Evolutionary conservation across 208 protist species (phyloP).

Genomic region (Trypanosoma cruzi): DNA sequence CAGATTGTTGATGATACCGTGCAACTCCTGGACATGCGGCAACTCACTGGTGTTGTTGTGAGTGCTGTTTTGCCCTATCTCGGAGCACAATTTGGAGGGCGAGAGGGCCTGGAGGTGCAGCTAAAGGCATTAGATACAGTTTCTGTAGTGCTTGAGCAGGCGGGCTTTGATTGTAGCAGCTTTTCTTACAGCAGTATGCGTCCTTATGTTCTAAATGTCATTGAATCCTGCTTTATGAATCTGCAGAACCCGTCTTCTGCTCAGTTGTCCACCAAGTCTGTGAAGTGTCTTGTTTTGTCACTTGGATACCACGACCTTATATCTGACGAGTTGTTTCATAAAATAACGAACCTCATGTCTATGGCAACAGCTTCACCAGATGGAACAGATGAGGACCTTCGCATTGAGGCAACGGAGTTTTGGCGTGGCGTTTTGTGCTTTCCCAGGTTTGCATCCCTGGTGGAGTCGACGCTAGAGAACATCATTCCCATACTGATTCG

Average conservation of each 20-base stretch:
- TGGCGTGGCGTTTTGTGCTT: constrained; percentile 78
- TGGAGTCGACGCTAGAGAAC: constrained; percentile 43
- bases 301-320: constrained; percentile 69
- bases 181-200: constrained; percentile 63
- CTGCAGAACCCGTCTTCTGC: constrained; percentile 48
- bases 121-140: constrained; percentile 65
- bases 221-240: constrained; percentile 73
- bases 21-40: constrained; percentile 52
- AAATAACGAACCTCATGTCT: constrained; percentile 63
- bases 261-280: constrained; percentile 47
- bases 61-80: constrained; percentile 48
- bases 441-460: constrained; percentile 65
- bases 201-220: constrained; percentile 38
- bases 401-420: constrained; percentile 87
- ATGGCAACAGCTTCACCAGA: constrained; percentile 43
- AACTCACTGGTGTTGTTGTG: constrained; percentile 57
- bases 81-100: constrained; percentile 12
- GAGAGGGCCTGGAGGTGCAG: constrained; percentile 44
- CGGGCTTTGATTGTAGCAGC: constrained; percentile 54
- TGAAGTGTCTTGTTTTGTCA: constrained; percentile 69
- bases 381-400: constrained; percentile 56
- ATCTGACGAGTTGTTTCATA: constrained; percentile 48
- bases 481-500: constrained; percentile 84
- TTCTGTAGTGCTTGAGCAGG: constrained; percentile 60
- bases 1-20: constrained; percentile 77